phyloP scores from a whole-genome alignment of 2,329 filamentous ascomycete species.

The Aschersonia sp. region DNA sequence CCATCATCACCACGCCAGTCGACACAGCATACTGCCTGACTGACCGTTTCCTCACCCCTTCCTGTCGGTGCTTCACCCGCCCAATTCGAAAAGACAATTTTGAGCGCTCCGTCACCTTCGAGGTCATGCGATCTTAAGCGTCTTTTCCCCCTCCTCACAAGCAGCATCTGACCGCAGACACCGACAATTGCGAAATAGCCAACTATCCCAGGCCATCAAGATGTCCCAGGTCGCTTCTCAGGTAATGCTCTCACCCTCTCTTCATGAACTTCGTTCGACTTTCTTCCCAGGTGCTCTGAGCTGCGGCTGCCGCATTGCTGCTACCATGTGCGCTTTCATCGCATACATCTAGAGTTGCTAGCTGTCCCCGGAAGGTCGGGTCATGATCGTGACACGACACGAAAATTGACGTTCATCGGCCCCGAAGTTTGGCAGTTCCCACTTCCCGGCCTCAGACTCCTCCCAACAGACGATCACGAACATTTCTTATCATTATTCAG shows the following conservation, averaged over 20 bases:
- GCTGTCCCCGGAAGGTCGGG: no score
- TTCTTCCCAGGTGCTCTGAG: no score
- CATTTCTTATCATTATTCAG: no score
- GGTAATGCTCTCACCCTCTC: slow-evolving; percentile 24
- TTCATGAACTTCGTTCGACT: not conserved
- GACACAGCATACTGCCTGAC: not conserved
- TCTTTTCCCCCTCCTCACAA: slow-evolving; percentile 14
- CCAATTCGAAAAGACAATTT: slow-evolving; percentile 5
- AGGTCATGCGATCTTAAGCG: slow-evolving; percentile 25
- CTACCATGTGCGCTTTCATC: no score
- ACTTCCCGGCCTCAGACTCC: no score
- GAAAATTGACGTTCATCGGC: no score
- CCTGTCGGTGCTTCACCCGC: slow-evolving; percentile 4
- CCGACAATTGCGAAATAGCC: slow-evolving; percentile 26
- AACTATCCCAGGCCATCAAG: slow-evolving; percentile 25
- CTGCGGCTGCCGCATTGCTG: no score
- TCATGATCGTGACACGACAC: no score
- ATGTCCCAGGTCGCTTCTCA: slow-evolving; percentile 46
- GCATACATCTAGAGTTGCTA: no score
- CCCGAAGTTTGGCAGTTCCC: no score
- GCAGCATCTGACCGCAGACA: slow-evolving; percentile 18
- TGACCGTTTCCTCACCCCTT: not conserved
- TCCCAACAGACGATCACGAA: no score
- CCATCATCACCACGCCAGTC: slow-evolving; percentile 4
- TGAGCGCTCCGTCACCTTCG: slow-evolving; percentile 10